These are phyloP conservation scores for Neopestalotiopsis clavispora DNA, from an alignment of 2,329 filamentous ascomycete species.

Conservation along the genomic window DNA sequence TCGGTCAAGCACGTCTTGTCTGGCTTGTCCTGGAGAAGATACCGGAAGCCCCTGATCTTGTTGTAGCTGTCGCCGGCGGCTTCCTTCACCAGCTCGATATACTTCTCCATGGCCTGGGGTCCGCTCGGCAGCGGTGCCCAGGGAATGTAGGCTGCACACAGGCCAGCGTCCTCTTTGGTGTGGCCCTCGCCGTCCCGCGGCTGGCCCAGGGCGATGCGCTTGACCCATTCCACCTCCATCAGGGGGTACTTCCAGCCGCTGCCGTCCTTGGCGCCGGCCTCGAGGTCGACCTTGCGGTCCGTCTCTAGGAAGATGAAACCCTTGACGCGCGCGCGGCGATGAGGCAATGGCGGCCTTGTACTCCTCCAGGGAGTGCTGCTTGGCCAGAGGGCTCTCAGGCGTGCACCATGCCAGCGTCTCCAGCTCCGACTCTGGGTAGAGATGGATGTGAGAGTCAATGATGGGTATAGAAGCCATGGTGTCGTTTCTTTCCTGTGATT, in stretches of 20 bases:
- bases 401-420: conserved; percentile 73
- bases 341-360: conserved; percentile 57
- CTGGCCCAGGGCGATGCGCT: conserved; percentile 66
- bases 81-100: conserved; percentile 66
- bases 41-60: conserved; percentile 80
- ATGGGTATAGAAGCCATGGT: conserved; percentile 56
- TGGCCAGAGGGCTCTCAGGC: conserved; percentile 61
- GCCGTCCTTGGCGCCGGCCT: conserved; percentile 47
- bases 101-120: conserved; percentile 62
- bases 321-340: conserved; percentile 52
- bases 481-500: background rate
- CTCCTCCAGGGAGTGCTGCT: conserved; percentile 68
- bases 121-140: conserved; percentile 85
- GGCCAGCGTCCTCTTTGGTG: conserved; percentile 49
- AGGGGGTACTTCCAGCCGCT: conserved; percentile 72
- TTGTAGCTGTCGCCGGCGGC: conserved; percentile 68
- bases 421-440: conserved; percentile 75
- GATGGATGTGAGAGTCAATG: conserved; percentile 91
- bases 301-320: conserved; percentile 87
- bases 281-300: conserved; percentile 70
- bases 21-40: conserved; percentile 80
- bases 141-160: conserved; percentile 74
- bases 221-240: conserved; percentile 72
- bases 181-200: conserved; percentile 65
- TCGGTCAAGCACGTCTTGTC: conserved; percentile 66